These are phyloP conservation scores for Microsporum ferrugineum DNA, from an alignment of 2,329 filamentous ascomycete species.

Conservation along the genomic window DNA sequence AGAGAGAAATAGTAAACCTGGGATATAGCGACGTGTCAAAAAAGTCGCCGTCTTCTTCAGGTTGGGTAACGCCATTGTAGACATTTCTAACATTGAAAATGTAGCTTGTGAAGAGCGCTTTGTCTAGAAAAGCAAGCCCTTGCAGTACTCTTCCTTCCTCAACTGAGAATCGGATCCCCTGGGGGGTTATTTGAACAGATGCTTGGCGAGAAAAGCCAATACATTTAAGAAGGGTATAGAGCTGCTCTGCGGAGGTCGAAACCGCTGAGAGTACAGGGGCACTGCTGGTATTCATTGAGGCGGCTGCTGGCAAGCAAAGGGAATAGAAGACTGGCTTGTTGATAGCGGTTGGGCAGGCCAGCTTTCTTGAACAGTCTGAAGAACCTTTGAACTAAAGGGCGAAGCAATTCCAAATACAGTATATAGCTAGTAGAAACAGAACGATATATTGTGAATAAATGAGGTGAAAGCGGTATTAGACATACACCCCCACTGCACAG, in stretches of 20 bases:
- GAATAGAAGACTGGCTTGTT: background rate
- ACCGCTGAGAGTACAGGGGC: constrained; percentile 45
- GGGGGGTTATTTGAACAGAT: constrained; percentile 63
- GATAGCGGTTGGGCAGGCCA: background rate
- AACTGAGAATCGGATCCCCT: constrained; percentile 76
- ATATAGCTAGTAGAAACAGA: background rate
- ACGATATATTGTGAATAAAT: background rate
- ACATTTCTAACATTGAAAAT: constrained; percentile 46
- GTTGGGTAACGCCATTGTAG: constrained; percentile 17
- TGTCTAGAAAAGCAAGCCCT: constrained; percentile 78
- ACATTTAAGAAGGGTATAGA: constrained; percentile 50
- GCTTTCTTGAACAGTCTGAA: background rate
- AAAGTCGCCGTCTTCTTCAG: constrained; percentile 31
- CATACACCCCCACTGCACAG: constrained; percentile 96
- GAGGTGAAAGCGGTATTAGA: constrained; percentile 42
- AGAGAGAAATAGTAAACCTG: constrained; percentile 75
- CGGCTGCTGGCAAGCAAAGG: background rate
- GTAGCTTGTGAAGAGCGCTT: constrained; percentile 78
- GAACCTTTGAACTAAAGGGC: background rate
- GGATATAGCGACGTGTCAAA: constrained; percentile 38
- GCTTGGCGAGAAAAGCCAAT: constrained; percentile 50
- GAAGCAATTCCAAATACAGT: background rate
- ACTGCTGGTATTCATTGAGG: constrained; percentile 10
- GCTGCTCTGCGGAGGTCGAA: constrained; percentile 50
- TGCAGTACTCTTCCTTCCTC: constrained; percentile 88